Percentiles rank a stretch among this genome's conserved stretches.
phyloP scores from a whole-genome alignment of 768 basidiomycete species.

The Leccinum incarnatum region DNA sequence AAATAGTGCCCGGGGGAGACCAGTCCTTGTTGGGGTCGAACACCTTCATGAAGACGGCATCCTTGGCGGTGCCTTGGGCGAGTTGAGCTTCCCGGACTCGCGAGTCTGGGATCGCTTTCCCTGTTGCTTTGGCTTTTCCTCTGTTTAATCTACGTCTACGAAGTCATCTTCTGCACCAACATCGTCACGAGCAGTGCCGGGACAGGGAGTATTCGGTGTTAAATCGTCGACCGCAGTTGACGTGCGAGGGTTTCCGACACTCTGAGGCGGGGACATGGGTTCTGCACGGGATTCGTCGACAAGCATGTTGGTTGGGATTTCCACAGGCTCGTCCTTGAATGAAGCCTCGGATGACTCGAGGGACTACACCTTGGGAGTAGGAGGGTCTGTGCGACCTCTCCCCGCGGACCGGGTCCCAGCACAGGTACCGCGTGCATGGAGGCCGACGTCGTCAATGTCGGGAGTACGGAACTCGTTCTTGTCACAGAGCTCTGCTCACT shows the following conservation, averaged over 20 bases:
- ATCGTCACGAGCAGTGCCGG: constrained; percentile 1
- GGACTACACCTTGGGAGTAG: constrained; percentile 37
- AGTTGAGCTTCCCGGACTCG: constrained; percentile 46
- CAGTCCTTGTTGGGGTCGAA: constrained; percentile 27
- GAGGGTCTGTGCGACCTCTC: constrained; percentile 44
- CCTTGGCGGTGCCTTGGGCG: constrained; percentile 41
- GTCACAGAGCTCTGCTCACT: constrained; percentile 78
- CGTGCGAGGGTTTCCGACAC: neutral
- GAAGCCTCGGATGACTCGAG: constrained; percentile 41
- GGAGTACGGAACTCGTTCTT: constrained; percentile 76
- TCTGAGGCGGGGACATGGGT: neutral
- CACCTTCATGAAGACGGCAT: constrained; percentile 55
- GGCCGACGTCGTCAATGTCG: constrained; percentile 55
- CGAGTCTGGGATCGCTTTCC: constrained; percentile 41
- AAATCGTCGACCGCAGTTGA: no score
- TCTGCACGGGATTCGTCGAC: constrained; percentile 1
- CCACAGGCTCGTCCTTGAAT: constrained; percentile 46
- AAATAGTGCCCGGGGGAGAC: constrained; percentile 37
- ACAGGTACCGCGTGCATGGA: constrained; percentile 43
- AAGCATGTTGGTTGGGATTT: neutral
- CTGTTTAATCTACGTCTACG: constrained; percentile 16
- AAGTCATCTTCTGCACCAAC: constrained; percentile 4
- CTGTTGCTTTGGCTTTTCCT: constrained; percentile 31
- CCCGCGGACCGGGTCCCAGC: constrained; percentile 21
- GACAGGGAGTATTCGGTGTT: no score